Evolutionary conservation across 257 asterid species (phyloP).

Genomic region (Lavandula angustifolia): DNA sequence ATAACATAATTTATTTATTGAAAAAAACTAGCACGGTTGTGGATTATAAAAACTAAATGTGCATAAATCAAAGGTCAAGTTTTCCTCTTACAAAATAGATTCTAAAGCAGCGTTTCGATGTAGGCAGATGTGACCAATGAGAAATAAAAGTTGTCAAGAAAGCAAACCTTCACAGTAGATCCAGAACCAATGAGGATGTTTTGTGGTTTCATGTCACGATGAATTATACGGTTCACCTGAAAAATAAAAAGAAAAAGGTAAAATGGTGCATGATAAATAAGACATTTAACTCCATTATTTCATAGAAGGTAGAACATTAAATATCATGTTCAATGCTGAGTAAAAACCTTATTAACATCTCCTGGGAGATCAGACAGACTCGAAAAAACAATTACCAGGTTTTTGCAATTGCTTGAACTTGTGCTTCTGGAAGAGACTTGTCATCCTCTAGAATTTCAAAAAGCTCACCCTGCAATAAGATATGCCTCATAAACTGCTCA

Average conservation of each 20-base stretch:
- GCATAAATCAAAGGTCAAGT: neutral
- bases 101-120: constrained; percentile 4
- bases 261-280: constrained; percentile 22
- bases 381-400: constrained; percentile 58
- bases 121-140: constrained; percentile 17
- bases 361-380: constrained; percentile 22
- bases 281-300: constrained; percentile 7
- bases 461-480: constrained; percentile 78
- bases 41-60: no score
- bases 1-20: constrained; percentile 11
- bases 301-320: constrained; percentile 8
- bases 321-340: neutral
- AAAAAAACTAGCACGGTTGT: neutral
- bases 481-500: constrained; percentile 29
- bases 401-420: constrained; percentile 97
- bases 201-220: constrained; percentile 99
- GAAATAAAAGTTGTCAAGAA: constrained; percentile 7
- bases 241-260: constrained; percentile 21
- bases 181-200: constrained; percentile 97
- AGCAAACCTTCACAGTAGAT: constrained; percentile 82
- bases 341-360: neutral
- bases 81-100: neutral
- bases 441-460: constrained; percentile 98
- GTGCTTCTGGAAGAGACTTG: constrained; percentile 97
- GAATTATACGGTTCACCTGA: constrained; percentile 96